Percentiles rank a stretch among this genome's conserved stretches.
phyloP scores from a whole-genome alignment of 495 filamentous ascomycete species.

The Aspergillus hancockii region DNA sequence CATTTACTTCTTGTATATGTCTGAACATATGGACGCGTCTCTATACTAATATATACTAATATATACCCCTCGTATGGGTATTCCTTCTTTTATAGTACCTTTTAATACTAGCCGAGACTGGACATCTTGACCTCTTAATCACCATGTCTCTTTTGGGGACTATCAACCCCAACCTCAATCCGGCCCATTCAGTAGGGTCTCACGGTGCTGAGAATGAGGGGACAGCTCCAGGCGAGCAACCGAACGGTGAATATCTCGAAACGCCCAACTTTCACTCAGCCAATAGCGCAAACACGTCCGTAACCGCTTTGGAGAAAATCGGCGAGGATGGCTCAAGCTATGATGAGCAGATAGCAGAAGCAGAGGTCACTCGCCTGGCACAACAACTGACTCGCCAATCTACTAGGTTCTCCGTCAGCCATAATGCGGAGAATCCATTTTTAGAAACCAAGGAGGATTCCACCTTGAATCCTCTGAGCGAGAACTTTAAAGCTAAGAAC shows the following conservation, averaged over 20 bases:
- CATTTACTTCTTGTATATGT: constrained; percentile 1
- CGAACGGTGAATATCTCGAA: not conserved
- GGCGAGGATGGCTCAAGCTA: constrained; percentile 8
- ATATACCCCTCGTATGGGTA: not conserved
- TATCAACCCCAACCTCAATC: constrained; percentile 35
- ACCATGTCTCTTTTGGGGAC: constrained; percentile 45
- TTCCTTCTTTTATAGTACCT: constrained; percentile 11
- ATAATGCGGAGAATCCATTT: constrained; percentile 47
- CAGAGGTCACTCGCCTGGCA: constrained; percentile 46
- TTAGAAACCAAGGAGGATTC: constrained; percentile 42
- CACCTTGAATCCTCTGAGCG: constrained; percentile 45
- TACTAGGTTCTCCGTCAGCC: constrained; percentile 33
- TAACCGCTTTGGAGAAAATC: constrained; percentile 33
- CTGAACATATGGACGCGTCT: not conserved
- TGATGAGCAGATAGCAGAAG: constrained; percentile 37
- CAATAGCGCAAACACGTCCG: constrained; percentile 33
- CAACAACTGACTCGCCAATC: constrained; percentile 51
- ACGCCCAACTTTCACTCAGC: constrained; percentile 16
- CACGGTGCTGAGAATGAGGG: constrained; percentile 13
- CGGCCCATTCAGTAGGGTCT: constrained; percentile 17
- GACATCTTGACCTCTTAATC: constrained; percentile 18
- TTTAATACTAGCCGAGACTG: constrained; percentile 21
- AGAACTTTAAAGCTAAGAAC: constrained; percentile 50
- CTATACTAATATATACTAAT: not conserved
- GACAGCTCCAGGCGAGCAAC: not conserved